Conservation (phyloP, 2,329 filamentous ascomycete genomes). For the Colletotrichum australisinense region DNA sequence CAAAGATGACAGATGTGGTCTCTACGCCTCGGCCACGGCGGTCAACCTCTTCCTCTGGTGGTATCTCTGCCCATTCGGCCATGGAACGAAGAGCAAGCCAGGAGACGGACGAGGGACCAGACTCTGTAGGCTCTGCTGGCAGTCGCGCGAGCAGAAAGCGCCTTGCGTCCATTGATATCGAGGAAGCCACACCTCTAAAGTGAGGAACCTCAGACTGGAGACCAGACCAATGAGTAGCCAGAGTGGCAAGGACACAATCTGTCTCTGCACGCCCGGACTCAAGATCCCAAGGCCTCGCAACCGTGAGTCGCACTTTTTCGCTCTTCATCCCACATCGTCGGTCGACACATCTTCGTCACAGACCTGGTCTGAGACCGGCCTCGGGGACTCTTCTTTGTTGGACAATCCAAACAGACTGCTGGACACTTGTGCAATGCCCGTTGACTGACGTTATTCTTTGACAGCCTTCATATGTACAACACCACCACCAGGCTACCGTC, state of each 20-base stretch:
- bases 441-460: constrained; percentile 45
- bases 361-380: constrained; percentile 13
- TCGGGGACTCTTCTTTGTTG: constrained; percentile 27
- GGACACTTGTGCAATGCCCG: constrained; percentile 18
- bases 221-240: constrained; percentile 45
- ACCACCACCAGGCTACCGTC: constrained; percentile 88
- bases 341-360: constrained; percentile 16
- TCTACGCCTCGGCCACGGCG: constrained; percentile 32
- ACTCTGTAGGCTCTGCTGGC: constrained; percentile 28
- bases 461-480: constrained; percentile 96
- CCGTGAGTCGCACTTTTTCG: constrained; percentile 55
- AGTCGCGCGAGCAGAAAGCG: constrained; percentile 51
- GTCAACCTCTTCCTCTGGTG: constrained; percentile 36
- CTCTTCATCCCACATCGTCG: constrained; percentile 26
- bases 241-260: constrained; percentile 55
- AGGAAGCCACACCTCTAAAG: constrained; percentile 52
- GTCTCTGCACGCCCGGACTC: constrained; percentile 66
- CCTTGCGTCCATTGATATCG: constrained; percentile 57
- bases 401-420: constrained; percentile 19
- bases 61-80: constrained; percentile 31
- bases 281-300: constrained; percentile 70
- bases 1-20: constrained; percentile 36
- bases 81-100: constrained; percentile 38
- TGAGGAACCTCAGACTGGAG: constrained; percentile 48
- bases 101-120: constrained; percentile 27